Conservation (phyloP, 106 monocot species). For the Iris macrosiphon region DNA sequence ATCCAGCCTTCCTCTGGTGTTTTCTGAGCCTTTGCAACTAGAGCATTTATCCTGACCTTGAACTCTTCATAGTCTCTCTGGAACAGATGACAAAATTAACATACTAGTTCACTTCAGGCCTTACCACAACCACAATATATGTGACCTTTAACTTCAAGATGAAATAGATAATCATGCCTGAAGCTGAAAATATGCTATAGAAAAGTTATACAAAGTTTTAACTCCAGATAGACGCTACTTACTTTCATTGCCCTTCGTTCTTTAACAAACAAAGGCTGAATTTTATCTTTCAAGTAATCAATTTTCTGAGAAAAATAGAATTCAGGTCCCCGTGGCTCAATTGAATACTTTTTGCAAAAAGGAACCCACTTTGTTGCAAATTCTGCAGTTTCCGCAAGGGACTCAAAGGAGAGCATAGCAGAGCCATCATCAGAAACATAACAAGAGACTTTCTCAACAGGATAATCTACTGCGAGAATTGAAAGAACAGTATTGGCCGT, state of each 20-base stretch:
- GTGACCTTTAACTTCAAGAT: no score
- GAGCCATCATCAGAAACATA: slow-evolving; percentile 95
- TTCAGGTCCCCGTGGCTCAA: slow-evolving; percentile 87
- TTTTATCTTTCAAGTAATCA: slow-evolving; percentile 93
- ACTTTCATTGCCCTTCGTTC: slow-evolving; percentile 96
- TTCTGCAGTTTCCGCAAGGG: slow-evolving; percentile 82
- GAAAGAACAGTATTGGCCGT: slow-evolving; percentile 92
- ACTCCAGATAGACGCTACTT: slow-evolving; percentile 10
- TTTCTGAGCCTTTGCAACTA: no score
- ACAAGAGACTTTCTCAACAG: slow-evolving; percentile 86
- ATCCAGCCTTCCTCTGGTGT: no score
- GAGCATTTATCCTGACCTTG: slow-evolving; percentile 88
- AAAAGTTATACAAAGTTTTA: no score
- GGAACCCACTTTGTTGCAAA: slow-evolving; percentile 96
- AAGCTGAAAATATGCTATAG: no score
- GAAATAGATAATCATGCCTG: no score
- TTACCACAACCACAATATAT: no score
- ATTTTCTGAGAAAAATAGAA: slow-evolving; percentile 93
- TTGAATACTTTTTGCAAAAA: slow-evolving; percentile 77
- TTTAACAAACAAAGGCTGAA: slow-evolving; percentile 85
- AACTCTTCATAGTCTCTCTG: slow-evolving; percentile 95
- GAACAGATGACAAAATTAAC: neutral
- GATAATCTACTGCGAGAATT: slow-evolving; percentile 89
- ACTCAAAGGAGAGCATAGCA: slow-evolving; percentile 78
- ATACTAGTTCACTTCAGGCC: no score